These are phyloP conservation scores for Verbascum thapsus DNA, from an alignment of 257 asterid genomes.

Conservation along the genomic window DNA sequence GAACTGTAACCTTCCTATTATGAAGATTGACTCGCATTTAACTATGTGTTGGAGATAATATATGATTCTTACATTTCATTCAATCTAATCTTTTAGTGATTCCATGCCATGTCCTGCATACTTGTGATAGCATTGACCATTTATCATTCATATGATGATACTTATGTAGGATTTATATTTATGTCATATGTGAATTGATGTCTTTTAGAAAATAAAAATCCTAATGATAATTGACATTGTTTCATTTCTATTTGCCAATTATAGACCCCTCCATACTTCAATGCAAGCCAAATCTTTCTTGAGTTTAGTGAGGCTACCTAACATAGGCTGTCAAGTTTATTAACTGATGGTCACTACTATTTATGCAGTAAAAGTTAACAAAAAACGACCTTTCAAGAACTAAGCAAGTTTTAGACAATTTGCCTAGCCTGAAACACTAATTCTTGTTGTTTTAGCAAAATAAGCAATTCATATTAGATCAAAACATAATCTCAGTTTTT, in stretches of 20 bases:
- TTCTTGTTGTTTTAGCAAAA: background rate
- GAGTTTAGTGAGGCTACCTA: too few relatives aligned
- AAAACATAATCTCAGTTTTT: background rate
- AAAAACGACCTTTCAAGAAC: background rate
- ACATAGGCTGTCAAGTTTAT: background rate
- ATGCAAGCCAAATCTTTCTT: too few relatives aligned
- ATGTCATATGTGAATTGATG: too few relatives aligned
- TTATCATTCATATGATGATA: background rate
- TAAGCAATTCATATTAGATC: slow-evolving; percentile 5
- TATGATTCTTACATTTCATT: background rate
- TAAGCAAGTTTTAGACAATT: slow-evolving; percentile 8
- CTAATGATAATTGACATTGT: too few relatives aligned
- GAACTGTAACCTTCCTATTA: slow-evolving; percentile 20
- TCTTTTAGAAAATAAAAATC: too few relatives aligned
- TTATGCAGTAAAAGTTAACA: background rate
- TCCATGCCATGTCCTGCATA: background rate
- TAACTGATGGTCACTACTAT: slow-evolving; percentile 6
- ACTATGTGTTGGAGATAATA: background rate
- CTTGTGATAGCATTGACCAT: background rate
- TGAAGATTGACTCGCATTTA: background rate
- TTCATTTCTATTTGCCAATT: too few relatives aligned
- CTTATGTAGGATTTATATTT: background rate
- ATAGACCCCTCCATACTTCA: too few relatives aligned
- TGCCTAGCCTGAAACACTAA: background rate
- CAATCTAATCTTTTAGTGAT: slow-evolving; percentile 1